Evolutionary conservation across 2,329 filamentous ascomycete genomes (phyloP), one percentile per base, ranked within the genome.

Genomic region (Fusarium coffeatum): DNA sequence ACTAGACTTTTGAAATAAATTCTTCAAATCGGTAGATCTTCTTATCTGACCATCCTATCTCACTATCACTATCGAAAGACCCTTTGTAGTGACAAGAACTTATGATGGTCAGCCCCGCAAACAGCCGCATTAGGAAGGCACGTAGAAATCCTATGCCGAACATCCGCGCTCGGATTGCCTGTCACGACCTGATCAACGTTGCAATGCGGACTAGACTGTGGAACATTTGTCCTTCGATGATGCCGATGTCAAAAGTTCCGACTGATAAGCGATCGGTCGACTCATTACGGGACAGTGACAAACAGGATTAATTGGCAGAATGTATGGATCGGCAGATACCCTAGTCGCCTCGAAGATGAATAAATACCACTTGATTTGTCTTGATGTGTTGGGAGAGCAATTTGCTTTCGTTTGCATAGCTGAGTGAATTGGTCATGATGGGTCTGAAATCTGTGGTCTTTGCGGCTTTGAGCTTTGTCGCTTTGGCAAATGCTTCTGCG

Each of bases 101-200:
- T 55, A 28, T 43, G 49, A 40, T 55, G 15, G 8, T 9, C 8
- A 30, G 49, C 64, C 64, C 65, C 59, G 46, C 64, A 67, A 68
- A 57, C 53, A n/a, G 12, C 64, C 58, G 47, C 32, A 68, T 59
- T 55, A 68, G 65, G 64, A 68, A 68, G 64, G 65, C 65, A 55
- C 37, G 22, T 60, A 49, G 49, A 65, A 42, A 34, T 41, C 16
- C 30, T 27, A 58, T 68, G 65, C 65, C 65, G 65, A 68, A 68
- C 59, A 63, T 68, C 65, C 65, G 65, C 28, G 10, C 64, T 46
- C 13, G 49, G 49, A 41, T 53, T 53, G 34, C 49, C 49, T 42
- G 49, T 42, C 49, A 53, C 49, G 49, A 53, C n/a, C 25, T 7
- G 49, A 53, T 53, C 49, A 53, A 53, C 49, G 7, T 12, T 22